A percentile compares a stretch with the other conserved stretches of the same genome.
Conservation (phyloP, 169 alveolate genomes). For the Eimeria sp. region DNA sequence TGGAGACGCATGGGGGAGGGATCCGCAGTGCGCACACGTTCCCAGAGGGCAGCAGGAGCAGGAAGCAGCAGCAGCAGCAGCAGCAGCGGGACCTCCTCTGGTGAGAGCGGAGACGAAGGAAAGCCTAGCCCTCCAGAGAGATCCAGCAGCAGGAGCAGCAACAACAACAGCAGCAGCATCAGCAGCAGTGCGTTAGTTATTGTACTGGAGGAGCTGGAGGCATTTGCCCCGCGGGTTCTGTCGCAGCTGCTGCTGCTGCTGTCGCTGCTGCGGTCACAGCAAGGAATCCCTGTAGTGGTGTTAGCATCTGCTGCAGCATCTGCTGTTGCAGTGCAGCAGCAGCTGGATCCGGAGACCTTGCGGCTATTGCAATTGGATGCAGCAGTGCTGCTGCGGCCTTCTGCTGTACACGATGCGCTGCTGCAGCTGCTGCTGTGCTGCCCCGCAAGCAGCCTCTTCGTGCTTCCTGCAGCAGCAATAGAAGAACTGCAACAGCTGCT, state of each 20-base stretch:
- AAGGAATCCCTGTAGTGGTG: slow-evolving; percentile 39
- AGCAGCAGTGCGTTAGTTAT: slow-evolving; percentile 47
- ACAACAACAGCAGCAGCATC: slow-evolving; percentile 46
- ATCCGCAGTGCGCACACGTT: slow-evolving; percentile 18
- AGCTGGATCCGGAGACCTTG: slow-evolving; percentile 59
- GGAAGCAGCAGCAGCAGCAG: slow-evolving; percentile 72
- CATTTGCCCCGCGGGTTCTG: slow-evolving; percentile 44
- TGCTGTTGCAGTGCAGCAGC: slow-evolving; percentile 65
- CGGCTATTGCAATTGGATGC: slow-evolving; percentile 68
- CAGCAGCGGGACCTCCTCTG: slow-evolving; percentile 32
- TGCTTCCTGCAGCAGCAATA: slow-evolving; percentile 69
- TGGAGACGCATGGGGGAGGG: slow-evolving; percentile 57
- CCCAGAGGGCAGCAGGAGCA: slow-evolving; percentile 17
- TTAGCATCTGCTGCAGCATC: slow-evolving; percentile 73
- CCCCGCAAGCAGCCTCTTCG: slow-evolving; percentile 67
- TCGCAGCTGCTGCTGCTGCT: slow-evolving; percentile 75
- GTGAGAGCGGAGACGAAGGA: slow-evolving; percentile 24
- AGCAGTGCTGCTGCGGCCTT: slow-evolving; percentile 76
- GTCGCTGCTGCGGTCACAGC: slow-evolving; percentile 66
- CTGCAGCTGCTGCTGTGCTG: slow-evolving; percentile 79
- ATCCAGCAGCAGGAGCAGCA: not conserved
- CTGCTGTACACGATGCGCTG: slow-evolving; percentile 79
- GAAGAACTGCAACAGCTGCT: slow-evolving; percentile 66
- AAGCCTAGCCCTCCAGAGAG: not conserved
- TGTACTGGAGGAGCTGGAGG: slow-evolving; percentile 80